Conservation (phyloP, 768 basidiomycete species). For the Mycena vulgaris region DNA sequence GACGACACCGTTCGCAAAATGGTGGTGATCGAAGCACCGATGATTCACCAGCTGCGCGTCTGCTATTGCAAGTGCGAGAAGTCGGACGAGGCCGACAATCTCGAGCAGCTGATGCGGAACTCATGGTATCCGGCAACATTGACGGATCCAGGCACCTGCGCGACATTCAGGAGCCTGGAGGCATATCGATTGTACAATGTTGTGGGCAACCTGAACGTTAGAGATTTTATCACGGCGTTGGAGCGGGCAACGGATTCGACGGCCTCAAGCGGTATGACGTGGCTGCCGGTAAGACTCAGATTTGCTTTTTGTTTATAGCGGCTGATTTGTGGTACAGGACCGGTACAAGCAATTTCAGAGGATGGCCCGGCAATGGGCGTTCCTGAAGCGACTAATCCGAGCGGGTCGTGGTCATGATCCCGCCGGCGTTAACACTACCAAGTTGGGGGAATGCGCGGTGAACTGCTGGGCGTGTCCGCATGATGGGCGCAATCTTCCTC, state of each 20-base stretch:
- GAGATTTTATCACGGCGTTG: constrained; percentile 8
- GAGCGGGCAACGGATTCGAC: background rate
- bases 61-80: constrained; percentile 30
- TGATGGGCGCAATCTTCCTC: constrained; percentile 34
- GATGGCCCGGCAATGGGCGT: background rate
- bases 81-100: constrained; percentile 5
- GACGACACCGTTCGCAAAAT: background rate
- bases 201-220: constrained; percentile 11
- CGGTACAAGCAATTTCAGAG: background rate
- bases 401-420: background rate
- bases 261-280: background rate
- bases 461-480: constrained; percentile 42
- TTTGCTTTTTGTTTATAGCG: background rate
- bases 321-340: background rate
- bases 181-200: background rate
- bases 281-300: background rate
- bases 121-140: constrained; percentile 30
- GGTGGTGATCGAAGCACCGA: constrained; percentile 19
- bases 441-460: constrained; percentile 24
- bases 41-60: constrained; percentile 24
- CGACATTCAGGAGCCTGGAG: constrained; percentile 12
- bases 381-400: background rate
- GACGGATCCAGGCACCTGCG: constrained; percentile 28
- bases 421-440: constrained; percentile 12
- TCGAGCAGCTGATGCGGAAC: constrained; percentile 12